phyloP scores from a whole-genome alignment of 2,329 filamentous ascomycete species.

The Pseudocercospora eumusae region DNA sequence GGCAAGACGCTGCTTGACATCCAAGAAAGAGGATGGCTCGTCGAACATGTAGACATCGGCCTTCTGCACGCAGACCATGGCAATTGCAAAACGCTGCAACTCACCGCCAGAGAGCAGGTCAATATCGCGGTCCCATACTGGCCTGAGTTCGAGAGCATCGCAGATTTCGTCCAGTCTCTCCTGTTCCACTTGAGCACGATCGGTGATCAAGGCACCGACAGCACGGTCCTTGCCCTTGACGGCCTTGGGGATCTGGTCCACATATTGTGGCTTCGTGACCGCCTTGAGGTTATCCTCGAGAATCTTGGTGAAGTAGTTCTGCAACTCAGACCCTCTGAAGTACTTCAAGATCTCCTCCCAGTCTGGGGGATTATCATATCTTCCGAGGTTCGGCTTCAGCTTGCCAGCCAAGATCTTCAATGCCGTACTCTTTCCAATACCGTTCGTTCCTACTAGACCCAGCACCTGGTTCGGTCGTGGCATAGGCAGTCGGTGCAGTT shows the following conservation, averaged over 20 bases:
- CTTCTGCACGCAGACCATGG: conserved; percentile 90
- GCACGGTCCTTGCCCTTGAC: conserved; percentile 75
- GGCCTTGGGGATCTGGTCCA: conserved; percentile 94
- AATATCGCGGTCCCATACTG: conserved; percentile 91
- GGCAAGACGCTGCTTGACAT: conserved; percentile 97
- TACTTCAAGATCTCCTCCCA: conserved; percentile 99
- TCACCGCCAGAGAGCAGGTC: conserved; percentile 92
- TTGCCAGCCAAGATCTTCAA: conserved; percentile 98
- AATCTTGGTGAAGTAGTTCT: conserved; percentile 99
- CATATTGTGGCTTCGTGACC: conserved; percentile 98
- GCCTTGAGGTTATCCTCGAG: conserved; percentile 96
- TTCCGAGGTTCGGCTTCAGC: conserved; percentile 94
- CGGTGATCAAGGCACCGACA: conserved; percentile 76
- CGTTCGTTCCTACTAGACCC: conserved; percentile 96
- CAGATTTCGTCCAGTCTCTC: conserved; percentile 69
- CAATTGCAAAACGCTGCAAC: conserved; percentile 96
- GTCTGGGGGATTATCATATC: conserved; percentile 93
- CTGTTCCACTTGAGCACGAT: conserved; percentile 75
- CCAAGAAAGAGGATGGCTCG: conserved; percentile 96
- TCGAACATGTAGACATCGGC: conserved; percentile 99
- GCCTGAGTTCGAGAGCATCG: conserved; percentile 79
- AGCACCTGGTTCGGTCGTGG: conserved; percentile 93
- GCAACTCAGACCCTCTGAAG: conserved; percentile 94
- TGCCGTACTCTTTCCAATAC: conserved; percentile 99
- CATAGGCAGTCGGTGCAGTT: conserved; percentile 94